A percentile compares a stretch with the other conserved stretches of the same genome.
phyloP scores from a whole-genome alignment of 2,329 filamentous ascomycete genomes.

The Diaporthe sp. region DNA sequence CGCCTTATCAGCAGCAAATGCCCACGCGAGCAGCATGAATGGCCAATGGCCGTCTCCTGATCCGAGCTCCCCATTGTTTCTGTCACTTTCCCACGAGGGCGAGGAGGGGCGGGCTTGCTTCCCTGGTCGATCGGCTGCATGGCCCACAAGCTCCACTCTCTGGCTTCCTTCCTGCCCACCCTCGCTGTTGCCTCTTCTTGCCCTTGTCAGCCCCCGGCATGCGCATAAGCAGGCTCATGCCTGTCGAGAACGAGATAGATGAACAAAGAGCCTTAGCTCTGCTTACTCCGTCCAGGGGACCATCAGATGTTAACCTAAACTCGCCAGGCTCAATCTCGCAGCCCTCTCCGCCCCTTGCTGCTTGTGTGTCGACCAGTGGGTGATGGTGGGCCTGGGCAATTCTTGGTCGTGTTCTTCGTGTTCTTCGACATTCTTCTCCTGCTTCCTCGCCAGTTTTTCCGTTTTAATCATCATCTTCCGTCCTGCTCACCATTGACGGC shows the following conservation, averaged over 20 bases:
- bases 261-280: slow-evolving; percentile 10
- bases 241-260: slow-evolving; percentile 26
- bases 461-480: background rate
- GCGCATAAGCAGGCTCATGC: slow-evolving; percentile 20
- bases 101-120: too few species aligned
- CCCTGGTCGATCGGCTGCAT: slow-evolving; percentile 5
- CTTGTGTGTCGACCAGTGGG: background rate
- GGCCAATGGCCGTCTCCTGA: background rate
- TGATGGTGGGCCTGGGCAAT: background rate
- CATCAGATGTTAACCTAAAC: slow-evolving; percentile 22
- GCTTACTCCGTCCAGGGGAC: slow-evolving; percentile 15
- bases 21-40: slow-evolving; percentile 15
- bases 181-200: background rate
- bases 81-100: slow-evolving; percentile 2
- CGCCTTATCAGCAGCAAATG: slow-evolving; percentile 26
- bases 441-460: background rate
- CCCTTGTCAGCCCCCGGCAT: slow-evolving; percentile 3
- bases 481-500: background rate
- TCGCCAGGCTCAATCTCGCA: slow-evolving; percentile 11
- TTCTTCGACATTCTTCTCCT: background rate
- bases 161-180: background rate
- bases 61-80: slow-evolving; percentile 26
- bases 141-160: background rate
- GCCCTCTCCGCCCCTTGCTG: slow-evolving; percentile 22
- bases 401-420: background rate